phyloP scores from a whole-genome alignment of 179 eudicot genomes.

The Beta lomatogona region DNA sequence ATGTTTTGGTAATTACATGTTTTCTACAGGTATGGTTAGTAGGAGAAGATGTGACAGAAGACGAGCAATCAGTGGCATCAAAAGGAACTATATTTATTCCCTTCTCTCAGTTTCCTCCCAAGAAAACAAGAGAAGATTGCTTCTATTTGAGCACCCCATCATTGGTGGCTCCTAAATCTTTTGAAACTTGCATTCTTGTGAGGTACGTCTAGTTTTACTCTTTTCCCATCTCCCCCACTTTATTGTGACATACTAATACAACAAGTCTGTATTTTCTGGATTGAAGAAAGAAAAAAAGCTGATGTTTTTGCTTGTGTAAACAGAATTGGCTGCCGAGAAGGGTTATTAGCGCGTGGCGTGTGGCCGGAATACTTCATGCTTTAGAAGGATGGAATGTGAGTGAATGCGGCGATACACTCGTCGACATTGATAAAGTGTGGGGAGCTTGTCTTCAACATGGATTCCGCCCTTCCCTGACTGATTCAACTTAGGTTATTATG shows the following conservation, averaged over 20 bases:
- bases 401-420: constrained; percentile 59
- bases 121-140: constrained; percentile 55
- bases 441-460: constrained; percentile 66
- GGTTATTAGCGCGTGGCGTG: constrained; percentile 67
- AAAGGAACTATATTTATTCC: constrained; percentile 63
- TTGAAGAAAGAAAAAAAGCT: neutral
- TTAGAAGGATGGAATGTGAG: constrained; percentile 65
- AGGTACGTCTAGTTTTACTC: constrained; percentile 32
- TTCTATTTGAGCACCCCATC: constrained; percentile 48
- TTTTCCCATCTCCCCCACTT: too few relatives aligned
- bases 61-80: constrained; percentile 59
- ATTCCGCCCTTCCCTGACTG: constrained; percentile 42
- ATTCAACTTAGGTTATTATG: too few relatives aligned
- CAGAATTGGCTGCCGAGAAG: constrained; percentile 83
- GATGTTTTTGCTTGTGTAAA: neutral
- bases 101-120: constrained; percentile 64
- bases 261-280: neutral
- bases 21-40: constrained; percentile 67
- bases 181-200: constrained; percentile 54
- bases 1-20: too few relatives aligned
- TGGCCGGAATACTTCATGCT: constrained; percentile 73
- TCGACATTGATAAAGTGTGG: constrained; percentile 56
- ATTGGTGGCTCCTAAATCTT: constrained; percentile 43
- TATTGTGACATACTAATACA: neutral
- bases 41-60: constrained; percentile 54